A percentile compares a stretch with the other conserved stretches of the same genome.
These are phyloP conservation scores for Euphorbia tirucalli DNA, from an alignment of 345 rosid genomes.

Conservation along the genomic window DNA sequence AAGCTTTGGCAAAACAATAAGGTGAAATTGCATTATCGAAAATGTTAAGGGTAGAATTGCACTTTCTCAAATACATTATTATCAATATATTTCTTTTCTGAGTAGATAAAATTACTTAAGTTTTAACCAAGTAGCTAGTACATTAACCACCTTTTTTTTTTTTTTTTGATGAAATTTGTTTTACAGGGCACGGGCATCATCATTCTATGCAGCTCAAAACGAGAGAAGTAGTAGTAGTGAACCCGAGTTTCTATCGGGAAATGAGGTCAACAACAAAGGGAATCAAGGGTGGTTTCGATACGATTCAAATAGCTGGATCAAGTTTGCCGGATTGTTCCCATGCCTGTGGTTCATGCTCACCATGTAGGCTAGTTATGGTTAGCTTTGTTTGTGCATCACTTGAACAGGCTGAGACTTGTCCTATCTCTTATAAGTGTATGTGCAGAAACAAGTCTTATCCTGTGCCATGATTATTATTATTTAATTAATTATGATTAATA, in stretches of 20 bases:
- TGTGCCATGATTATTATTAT: slow-evolving; percentile 44
- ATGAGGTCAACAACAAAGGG: slow-evolving; percentile 16
- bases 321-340: slow-evolving; percentile 87
- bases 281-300: slow-evolving; percentile 39
- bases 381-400: slow-evolving; percentile 83
- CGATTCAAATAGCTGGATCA: slow-evolving; percentile 76
- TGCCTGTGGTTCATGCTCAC: slow-evolving; percentile 89
- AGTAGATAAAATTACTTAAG: too few species aligned
- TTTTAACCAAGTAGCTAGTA: too few species aligned
- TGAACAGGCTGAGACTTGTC: slow-evolving; percentile 95
- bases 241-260: slow-evolving; percentile 25
- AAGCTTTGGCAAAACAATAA: too few species aligned
- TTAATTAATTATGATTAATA: background rate
- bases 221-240: background rate
- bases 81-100: too few species aligned
- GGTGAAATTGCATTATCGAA: too few species aligned
- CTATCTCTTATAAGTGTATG: slow-evolving; percentile 96
- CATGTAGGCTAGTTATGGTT: slow-evolving; percentile 88
- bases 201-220: background rate
- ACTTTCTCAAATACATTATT: too few species aligned
- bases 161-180: too few species aligned
- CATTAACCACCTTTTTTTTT: too few species aligned
- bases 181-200: slow-evolving; percentile 34
- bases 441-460: slow-evolving; percentile 83
- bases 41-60: too few species aligned